These are phyloP conservation scores for Microbotryum intermedium DNA, from an alignment of 1,284 basidiomycete genomes.

Conservation along the genomic window DNA sequence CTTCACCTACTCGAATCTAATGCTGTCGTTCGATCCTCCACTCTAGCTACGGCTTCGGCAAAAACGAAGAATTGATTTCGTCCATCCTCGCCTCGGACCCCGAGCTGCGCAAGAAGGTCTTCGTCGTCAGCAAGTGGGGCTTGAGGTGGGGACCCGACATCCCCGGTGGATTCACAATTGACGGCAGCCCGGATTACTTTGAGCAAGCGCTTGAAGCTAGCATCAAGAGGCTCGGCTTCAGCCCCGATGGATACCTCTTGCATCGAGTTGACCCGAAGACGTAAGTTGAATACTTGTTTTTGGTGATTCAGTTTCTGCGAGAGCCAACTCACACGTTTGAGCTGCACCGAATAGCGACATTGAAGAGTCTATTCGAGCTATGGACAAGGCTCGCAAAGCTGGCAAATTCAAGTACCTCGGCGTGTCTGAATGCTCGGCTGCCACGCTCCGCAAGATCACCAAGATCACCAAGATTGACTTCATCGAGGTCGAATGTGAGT, in stretches of 20 bases:
- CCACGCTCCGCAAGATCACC: conserved; percentile 55
- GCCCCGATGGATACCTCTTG: conserved; percentile 20
- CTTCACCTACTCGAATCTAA: neutral
- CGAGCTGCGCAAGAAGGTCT: conserved; percentile 17
- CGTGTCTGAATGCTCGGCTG: conserved; percentile 51
- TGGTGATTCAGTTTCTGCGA: no score
- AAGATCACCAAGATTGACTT: conserved; percentile 28
- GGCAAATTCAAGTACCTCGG: conserved; percentile 58
- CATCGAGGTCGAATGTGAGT: conserved; percentile 31
- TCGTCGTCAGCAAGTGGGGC: conserved; percentile 29
- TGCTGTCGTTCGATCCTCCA: neutral
- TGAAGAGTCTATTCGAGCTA: conserved; percentile 43
- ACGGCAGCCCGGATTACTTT: conserved; percentile 11
- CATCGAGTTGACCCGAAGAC: conserved; percentile 22
- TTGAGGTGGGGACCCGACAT: conserved; percentile 3
- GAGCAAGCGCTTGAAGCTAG: conserved; percentile 12
- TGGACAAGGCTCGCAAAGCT: conserved; percentile 44
- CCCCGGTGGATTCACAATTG: no score
- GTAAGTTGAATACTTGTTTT: neutral
- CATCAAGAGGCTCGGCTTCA: conserved; percentile 13
- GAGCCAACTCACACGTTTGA: no score
- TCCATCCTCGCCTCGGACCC: conserved; percentile 8
- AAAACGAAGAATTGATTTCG: conserved; percentile 29
- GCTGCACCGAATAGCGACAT: conserved; percentile 35
- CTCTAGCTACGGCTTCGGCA: conserved; percentile 13